Evolutionary conservation across 352 stramenopile genomes (phyloP), one percentile per base, ranked within the genome.

Genomic region (Phytophthora nicotianae): DNA sequence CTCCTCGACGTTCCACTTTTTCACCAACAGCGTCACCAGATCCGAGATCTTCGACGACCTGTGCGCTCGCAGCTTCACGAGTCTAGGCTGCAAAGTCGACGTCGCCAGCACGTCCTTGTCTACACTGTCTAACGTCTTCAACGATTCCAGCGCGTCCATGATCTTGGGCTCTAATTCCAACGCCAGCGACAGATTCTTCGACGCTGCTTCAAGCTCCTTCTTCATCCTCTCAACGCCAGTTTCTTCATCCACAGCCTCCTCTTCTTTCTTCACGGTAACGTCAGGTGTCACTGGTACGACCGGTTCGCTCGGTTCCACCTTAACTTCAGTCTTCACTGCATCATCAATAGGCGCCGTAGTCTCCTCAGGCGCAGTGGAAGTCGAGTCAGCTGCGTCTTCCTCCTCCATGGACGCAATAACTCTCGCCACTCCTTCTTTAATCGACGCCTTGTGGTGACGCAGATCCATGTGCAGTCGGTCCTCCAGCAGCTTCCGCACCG

Each of bases 381-480:
- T 33, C 7, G 61, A 60, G 20, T 77, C 70, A 0, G 23, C 59
- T 2, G 42, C 68, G 17, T 62, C 68, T 38, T 74, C 73, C 27
- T 90, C 79, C 42, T 95, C 86, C 75, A 93, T 89, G 11, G 81
- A 83, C 5, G 74, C 72, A 26, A 95, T 95, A 40, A 95, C 86
- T 6, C 80, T 74, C 17, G 79, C 79, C 6, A 95, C 84, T 14
- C 84, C 83, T 42, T 86, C 76, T 58, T 90, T 90, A 37, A 95
- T 95, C 9, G 74, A 77, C 7, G 77, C 68, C 54, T 92, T 92
- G 54, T 93, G 81, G 48, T 88, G 71, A 35, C 79, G 82, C 45
- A 95, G 63, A 43, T 93, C 82, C 62, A 90, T 85, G 0, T 81
- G 64, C 2, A 95, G 66, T 6, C 82, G 81, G 42, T 89, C 70